A percentile compares a stretch with the other conserved stretches of the same genome.
These are phyloP conservation scores for Plasmodium berghei DNA, from an alignment of 169 alveolate genomes.

Conservation along the genomic window DNA sequence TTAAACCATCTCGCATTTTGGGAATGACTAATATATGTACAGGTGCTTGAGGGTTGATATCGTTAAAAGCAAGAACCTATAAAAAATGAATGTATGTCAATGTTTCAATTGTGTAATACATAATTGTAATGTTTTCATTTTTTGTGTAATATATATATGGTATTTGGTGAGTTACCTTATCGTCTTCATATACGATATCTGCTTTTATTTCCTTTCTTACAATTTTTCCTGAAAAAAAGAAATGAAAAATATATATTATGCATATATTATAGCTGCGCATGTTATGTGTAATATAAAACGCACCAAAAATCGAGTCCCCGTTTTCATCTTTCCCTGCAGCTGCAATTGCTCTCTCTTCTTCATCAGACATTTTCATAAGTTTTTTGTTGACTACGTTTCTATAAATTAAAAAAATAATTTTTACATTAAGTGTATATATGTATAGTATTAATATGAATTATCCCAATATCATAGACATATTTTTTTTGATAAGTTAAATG, in stretches of 20 bases:
- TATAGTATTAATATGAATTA: no score
- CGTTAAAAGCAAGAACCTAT: conserved; percentile 92
- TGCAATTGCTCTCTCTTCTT: conserved; percentile 59
- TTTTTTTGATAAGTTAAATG: no score
- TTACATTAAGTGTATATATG: no score
- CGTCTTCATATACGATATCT: conserved; percentile 60
- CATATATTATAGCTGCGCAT: background rate
- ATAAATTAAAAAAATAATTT: background rate
- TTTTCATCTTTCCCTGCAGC: conserved; percentile 69
- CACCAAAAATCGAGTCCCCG: conserved; percentile 59
- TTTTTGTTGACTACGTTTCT: conserved; percentile 24
- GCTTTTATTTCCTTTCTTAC: conserved; percentile 44
- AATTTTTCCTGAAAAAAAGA: conserved; percentile 43
- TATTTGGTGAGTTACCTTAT: conserved; percentile 7
- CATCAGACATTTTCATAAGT: conserved; percentile 40
- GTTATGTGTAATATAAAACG: background rate
- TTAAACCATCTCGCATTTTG: conserved; percentile 89
- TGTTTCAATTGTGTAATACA: background rate
- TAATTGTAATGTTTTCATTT: background rate
- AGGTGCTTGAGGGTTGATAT: conserved; percentile 94
- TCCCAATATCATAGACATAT: no score
- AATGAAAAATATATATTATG: background rate
- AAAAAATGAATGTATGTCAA: background rate
- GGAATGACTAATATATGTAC: conserved; percentile 94
- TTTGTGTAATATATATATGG: background rate